Percentiles rank a stretch among this genome's conserved stretches.
Conservation (phyloP, 441 rosid species). For the Melastoma candidum region DNA sequence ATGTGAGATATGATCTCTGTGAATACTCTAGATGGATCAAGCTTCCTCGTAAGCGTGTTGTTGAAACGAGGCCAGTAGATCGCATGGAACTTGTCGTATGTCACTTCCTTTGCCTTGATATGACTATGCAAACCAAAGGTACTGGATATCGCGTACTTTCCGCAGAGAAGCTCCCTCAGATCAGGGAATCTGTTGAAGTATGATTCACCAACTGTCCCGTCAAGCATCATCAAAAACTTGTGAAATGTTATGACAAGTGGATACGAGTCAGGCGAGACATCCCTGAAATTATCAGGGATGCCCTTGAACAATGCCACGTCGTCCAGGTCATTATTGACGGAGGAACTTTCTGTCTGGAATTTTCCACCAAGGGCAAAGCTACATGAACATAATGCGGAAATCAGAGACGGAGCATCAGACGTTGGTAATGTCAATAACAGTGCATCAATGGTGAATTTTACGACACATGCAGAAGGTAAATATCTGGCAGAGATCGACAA, state of each 20-base stretch:
- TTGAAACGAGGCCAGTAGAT: constrained; percentile 48
- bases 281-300: constrained; percentile 37
- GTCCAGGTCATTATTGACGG: constrained; percentile 26
- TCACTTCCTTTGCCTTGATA: constrained; percentile 35
- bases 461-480: neutral
- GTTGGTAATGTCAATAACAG: neutral
- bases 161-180: constrained; percentile 16
- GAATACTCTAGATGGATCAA: constrained; percentile 41
- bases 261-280: constrained; percentile 18
- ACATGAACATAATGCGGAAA: neutral
- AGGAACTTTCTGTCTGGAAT: constrained; percentile 13
- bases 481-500: constrained; percentile 3
- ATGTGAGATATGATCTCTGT: constrained; percentile 47
- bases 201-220: constrained; percentile 39
- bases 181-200: constrained; percentile 36
- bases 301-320: constrained; percentile 26
- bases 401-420: neutral
- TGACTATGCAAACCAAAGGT: constrained; percentile 22
- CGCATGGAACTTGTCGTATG: constrained; percentile 35
- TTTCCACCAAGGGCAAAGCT: constrained; percentile 29
- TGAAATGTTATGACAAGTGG: constrained; percentile 42
- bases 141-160: constrained; percentile 11
- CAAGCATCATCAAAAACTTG: constrained; percentile 55
- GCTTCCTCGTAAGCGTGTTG: constrained; percentile 22
- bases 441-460: neutral